Base-by-base conservation (phyloP, 2,329 filamentous ascomycete species). In the Torrubiella hemipterigena region DNA sequence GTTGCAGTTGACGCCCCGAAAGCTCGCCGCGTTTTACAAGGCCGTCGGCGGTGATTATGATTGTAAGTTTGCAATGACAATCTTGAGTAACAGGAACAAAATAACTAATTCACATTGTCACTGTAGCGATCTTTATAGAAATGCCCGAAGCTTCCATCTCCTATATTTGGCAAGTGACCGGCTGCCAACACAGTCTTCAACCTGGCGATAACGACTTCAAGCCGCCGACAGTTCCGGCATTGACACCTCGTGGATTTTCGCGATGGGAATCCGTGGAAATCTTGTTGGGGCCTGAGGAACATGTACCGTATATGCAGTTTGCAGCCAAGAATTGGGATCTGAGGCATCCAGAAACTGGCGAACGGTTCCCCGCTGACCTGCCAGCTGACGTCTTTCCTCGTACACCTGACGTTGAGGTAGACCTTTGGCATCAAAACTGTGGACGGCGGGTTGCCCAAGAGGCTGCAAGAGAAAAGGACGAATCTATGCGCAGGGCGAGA, bases 191-290 rank as follows among this genome's bases (percentile, higher is more conserved):
- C 57, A 77, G 76, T 30, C 67, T 96, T 17, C 82, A 93, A 43
- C 84, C 84, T 1, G 73, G 73, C 29, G 70, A 74, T 23, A 69
- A 77, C 44, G 73, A 83, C 39, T 95, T 82, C 51, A 70, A 69
- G 4, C 64, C 77, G 1, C 91, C 89, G 0, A 76, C 71, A 0
- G 70, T 95, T 25, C 91, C 91, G 1, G 83, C 86, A 11, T 61
- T 98, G 34, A 93, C 89, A 21, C 65, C 70, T 0, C 73, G 75
- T 47, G 91, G 91, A 24, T 98, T 93, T 53, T 82, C 89, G 26
- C 77, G 84, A 51, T 98, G 89, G 89, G 81, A 94, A 60, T 85
- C 83, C 1, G 81, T 96, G 33, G 85, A 96, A 58, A 69, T 94
- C 15, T 63, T 96, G 21, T 69, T 96, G 2, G 82, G 78, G 2